Base-by-base conservation (phyloP, 2,329 filamentous ascomycete species). In the Penicillium janthinellum region DNA sequence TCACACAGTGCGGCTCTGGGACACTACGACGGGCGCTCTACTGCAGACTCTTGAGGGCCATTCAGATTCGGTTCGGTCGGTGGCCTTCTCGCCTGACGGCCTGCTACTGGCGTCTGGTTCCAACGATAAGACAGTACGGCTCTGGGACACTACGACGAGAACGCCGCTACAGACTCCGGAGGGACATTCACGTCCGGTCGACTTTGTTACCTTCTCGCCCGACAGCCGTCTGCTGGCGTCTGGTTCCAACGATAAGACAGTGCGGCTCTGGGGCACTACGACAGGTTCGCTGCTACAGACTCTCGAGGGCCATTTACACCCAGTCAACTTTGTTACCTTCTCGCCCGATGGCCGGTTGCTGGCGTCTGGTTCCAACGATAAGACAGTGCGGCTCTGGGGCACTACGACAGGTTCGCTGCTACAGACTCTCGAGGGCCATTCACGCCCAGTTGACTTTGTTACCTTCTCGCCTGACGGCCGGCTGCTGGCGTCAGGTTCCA, bases 281-380 rank as follows among this genome's bases (percentile, higher is more conserved):
- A 47, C 20, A 20, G 44, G 44, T 20, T 3, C 10, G 3, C 35
- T 37, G 35, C 35, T 11, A 12, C 5, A 37, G 35, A 37, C 35
- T 37, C 35, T 37, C 35, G 14, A 7, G 8, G 35, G 35, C 14
- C 35, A 37, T 37, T 7, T 12, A 37, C 14, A 12, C 8, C 14
- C 35, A 12, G 35, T 37, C 3, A 17, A 42, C 2, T 51, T 51
- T 1, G 48, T 70, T 4, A 60, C 54, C 8, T 70, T 71, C 54
- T 71, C 68, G 25, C 48, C 38, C 12, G 57, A 70, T 54, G 58
- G 65, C 35, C 57, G 38, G 38, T 44, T 62, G 7, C 49, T 62
- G 11, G 58, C 38, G 38, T 65, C 56, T 49, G 34, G 49, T 44
- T 55, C 54, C 41, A 1, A 14, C 17, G 37, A 53, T 31, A n/a